Evolutionary conservation across 179 eudicot genomes (phyloP).

Genomic region (Sideroxylon spinosum): DNA sequence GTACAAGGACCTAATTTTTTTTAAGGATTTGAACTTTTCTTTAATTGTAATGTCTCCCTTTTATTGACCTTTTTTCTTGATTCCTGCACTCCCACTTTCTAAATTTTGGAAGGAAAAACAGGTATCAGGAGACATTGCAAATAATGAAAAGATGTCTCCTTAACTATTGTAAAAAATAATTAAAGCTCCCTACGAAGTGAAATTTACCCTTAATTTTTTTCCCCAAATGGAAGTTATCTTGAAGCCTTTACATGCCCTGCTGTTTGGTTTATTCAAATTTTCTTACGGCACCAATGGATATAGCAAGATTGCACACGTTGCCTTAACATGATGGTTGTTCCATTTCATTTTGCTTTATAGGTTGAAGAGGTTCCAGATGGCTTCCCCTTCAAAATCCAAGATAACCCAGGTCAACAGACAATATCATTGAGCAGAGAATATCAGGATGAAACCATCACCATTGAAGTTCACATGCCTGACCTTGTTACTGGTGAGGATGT

Average conservation of each 20-base stretch:
- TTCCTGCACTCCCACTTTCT: too few relatives aligned
- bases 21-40: too few relatives aligned
- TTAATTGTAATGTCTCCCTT: too few relatives aligned
- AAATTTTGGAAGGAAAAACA: too few relatives aligned
- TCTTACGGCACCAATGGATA: not conserved
- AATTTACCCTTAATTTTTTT: too few relatives aligned
- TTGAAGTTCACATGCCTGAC: constrained; percentile 66
- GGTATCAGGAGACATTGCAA: too few relatives aligned
- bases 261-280: not conserved
- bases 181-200: too few relatives aligned
- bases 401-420: constrained; percentile 56
- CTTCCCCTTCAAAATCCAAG: constrained; percentile 64
- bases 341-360: constrained; percentile 27
- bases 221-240: not conserved
- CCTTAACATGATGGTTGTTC: not conserved
- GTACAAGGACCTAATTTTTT: too few relatives aligned
- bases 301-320: not conserved
- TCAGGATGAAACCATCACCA: constrained; percentile 57
- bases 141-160: too few relatives aligned
- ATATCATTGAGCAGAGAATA: constrained; percentile 57
- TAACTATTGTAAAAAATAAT: too few relatives aligned
- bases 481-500: constrained; percentile 51
- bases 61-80: too few relatives aligned
- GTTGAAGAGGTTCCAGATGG: constrained; percentile 40
- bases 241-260: not conserved